Evolutionary conservation across 176 grass and related monocot genomes (phyloP).

Genomic region (Bonia amplexicaulis): DNA sequence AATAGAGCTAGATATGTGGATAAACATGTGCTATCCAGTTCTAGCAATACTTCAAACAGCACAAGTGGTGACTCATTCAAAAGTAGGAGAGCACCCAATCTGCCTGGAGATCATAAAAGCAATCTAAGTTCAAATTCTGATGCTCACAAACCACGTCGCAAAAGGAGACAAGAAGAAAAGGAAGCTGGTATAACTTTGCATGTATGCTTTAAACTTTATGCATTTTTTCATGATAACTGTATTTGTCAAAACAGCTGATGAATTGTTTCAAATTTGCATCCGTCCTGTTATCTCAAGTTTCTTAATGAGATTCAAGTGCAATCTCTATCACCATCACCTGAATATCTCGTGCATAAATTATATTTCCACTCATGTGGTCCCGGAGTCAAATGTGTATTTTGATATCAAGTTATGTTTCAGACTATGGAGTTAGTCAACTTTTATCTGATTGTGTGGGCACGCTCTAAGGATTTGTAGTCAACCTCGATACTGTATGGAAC

Average conservation of each 20-base stretch:
- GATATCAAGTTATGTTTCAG: background rate
- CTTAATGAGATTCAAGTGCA: background rate
- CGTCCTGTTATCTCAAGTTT: background rate
- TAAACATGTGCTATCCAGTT: conserved; percentile 58
- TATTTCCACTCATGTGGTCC: background rate
- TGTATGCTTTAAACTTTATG: background rate
- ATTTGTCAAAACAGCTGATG: background rate
- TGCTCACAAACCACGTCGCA: conserved; percentile 76
- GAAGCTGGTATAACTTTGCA: conserved; percentile 64
- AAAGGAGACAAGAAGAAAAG: conserved; percentile 96
- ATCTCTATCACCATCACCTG: background rate
- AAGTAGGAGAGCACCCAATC: conserved; percentile 50
- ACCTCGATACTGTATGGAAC: background rate
- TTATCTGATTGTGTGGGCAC: background rate
- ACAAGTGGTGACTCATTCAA: conserved; percentile 47
- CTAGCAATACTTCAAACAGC: conserved; percentile 66
- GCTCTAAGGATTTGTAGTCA: background rate
- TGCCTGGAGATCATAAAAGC: conserved; percentile 43
- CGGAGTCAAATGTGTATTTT: background rate
- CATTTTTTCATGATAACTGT: background rate
- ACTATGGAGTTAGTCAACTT: background rate
- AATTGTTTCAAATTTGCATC: background rate
- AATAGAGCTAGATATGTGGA: conserved; percentile 51
- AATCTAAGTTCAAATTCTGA: conserved; percentile 96
- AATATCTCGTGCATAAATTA: background rate